Percentiles rank a stretch among this genome's conserved stretches.
phyloP scores from a whole-genome alignment of 495 filamentous ascomycete genomes.

The Penicillium antarcticum region DNA sequence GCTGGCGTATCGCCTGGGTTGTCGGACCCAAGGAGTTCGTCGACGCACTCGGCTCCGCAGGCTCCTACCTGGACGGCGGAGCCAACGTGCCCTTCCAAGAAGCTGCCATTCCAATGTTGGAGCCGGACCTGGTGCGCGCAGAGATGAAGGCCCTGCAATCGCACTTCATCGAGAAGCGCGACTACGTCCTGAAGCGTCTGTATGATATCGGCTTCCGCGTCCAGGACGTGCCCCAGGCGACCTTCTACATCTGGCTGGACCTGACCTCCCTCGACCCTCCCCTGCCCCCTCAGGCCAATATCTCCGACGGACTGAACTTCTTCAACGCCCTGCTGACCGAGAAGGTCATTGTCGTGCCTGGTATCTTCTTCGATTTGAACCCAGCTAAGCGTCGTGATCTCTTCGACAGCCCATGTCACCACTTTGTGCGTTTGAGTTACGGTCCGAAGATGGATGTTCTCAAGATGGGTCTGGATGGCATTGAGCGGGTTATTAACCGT shows the following conservation, averaged over 20 bases:
- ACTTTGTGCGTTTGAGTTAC: slow-evolving; percentile 89
- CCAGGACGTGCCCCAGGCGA: slow-evolving; percentile 76
- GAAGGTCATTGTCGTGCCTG: slow-evolving; percentile 93
- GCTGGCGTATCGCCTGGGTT: slow-evolving; percentile 97
- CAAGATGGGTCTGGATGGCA: slow-evolving; percentile 80
- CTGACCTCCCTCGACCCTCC: slow-evolving; percentile 47
- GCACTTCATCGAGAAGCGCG: slow-evolving; percentile 87
- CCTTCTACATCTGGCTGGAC: slow-evolving; percentile 89
- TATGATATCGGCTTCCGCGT: slow-evolving; percentile 79
- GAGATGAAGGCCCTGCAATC: slow-evolving; percentile 88
- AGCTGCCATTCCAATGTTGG: slow-evolving; percentile 87
- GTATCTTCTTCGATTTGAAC: slow-evolving; percentile 83
- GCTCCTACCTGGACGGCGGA: slow-evolving; percentile 93
- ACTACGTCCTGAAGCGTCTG: slow-evolving; percentile 79
- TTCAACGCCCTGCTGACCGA: slow-evolving; percentile 89
- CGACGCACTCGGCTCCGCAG: slow-evolving; percentile 87
- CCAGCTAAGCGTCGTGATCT: slow-evolving; percentile 84
- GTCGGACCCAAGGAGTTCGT: slow-evolving; percentile 96
- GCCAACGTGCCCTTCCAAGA: slow-evolving; percentile 95
- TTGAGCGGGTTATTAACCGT: slow-evolving; percentile 67
- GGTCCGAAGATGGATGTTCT: slow-evolving; percentile 87
- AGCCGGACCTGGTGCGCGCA: slow-evolving; percentile 69
- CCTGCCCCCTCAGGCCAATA: slow-evolving; percentile 49
- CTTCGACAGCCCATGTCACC: slow-evolving; percentile 94
- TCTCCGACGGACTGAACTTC: slow-evolving; percentile 92